Conservation (phyloP, 2,329 filamentous ascomycete genomes). For the Trichoderma sp. region DNA sequence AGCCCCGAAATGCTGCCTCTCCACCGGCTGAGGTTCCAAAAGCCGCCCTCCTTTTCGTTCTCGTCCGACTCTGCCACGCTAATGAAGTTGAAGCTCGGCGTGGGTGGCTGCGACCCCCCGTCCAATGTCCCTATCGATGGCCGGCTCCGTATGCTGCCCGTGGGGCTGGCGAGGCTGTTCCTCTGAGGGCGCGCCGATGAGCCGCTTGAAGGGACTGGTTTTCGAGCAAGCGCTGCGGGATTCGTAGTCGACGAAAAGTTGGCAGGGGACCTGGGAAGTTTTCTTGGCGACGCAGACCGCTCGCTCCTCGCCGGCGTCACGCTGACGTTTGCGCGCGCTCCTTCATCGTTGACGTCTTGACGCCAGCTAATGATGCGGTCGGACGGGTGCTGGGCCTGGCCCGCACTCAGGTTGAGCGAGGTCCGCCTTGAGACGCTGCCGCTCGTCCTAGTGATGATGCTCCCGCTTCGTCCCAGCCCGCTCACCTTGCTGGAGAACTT, state of each 20-base stretch:
- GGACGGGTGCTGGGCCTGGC: constrained; percentile 45
- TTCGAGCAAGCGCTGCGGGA: constrained; percentile 51
- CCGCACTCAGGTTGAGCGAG: constrained; percentile 50
- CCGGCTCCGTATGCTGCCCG: constrained; percentile 39
- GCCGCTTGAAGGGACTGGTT: constrained; percentile 45
- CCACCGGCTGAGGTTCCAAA: constrained; percentile 63
- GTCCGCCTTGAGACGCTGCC: constrained; percentile 55
- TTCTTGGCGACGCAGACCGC: constrained; percentile 59
- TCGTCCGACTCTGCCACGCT: constrained; percentile 41
- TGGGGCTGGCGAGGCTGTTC: constrained; percentile 45
- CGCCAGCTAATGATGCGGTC: constrained; percentile 91
- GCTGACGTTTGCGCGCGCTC: constrained; percentile 42
- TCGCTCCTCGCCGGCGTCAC: constrained; percentile 51
- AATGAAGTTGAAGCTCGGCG: constrained; percentile 58
- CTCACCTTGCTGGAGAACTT: constrained; percentile 71
- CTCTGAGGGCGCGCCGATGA: constrained; percentile 31
- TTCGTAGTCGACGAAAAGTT: constrained; percentile 43
- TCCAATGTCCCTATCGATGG: constrained; percentile 36
- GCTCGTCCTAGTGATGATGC: constrained; percentile 58
- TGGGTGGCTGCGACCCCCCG: constrained; percentile 47
- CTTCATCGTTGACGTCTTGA: constrained; percentile 59
- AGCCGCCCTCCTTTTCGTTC: constrained; percentile 49
- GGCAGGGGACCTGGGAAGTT: constrained; percentile 44
- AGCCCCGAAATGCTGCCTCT: constrained; percentile 45
- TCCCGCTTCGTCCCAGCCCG: constrained; percentile 61